phyloP scores from a whole-genome alignment of 225 moss, liverwort and hornwort genomes.

The Antitrichia curtipendula region DNA sequence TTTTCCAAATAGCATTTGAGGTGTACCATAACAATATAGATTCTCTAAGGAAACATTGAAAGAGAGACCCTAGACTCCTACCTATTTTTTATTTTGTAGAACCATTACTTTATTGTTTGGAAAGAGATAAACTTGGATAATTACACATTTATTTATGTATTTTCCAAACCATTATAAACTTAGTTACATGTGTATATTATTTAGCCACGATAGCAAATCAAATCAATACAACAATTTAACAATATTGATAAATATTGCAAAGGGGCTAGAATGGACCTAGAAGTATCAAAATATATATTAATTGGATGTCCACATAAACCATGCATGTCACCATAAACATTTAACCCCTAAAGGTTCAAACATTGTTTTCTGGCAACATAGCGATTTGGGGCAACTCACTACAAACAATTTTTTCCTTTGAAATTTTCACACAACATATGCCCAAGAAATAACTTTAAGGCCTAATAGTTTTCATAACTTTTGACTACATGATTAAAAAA shows the following conservation, averaged over 20 bases:
- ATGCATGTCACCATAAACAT: background rate
- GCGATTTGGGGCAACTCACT: too few species aligned
- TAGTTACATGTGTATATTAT: fast-evolving
- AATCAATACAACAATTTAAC: background rate
- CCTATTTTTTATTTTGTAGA: background rate
- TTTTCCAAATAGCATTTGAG: fast-evolving
- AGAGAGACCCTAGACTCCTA: fast-evolving
- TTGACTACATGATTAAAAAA: too few species aligned
- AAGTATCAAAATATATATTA: background rate
- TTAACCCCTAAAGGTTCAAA: too few species aligned
- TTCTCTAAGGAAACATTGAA: background rate
- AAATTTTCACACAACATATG: too few species aligned
- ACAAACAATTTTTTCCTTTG: too few species aligned
- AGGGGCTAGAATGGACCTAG: background rate
- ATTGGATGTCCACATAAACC: background rate
- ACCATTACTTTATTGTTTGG: background rate
- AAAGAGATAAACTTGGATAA: background rate
- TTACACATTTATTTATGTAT: background rate
- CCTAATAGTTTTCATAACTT: too few species aligned
- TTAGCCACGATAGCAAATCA: background rate
- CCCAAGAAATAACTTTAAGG: too few species aligned
- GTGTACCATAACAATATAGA: fast-evolving
- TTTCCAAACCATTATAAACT: background rate
- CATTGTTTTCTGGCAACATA: too few species aligned
- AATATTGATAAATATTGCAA: background rate